Evolutionary conservation across 2,329 filamentous ascomycete genomes (phyloP).

Genomic region (Venturia aucupariae): DNA sequence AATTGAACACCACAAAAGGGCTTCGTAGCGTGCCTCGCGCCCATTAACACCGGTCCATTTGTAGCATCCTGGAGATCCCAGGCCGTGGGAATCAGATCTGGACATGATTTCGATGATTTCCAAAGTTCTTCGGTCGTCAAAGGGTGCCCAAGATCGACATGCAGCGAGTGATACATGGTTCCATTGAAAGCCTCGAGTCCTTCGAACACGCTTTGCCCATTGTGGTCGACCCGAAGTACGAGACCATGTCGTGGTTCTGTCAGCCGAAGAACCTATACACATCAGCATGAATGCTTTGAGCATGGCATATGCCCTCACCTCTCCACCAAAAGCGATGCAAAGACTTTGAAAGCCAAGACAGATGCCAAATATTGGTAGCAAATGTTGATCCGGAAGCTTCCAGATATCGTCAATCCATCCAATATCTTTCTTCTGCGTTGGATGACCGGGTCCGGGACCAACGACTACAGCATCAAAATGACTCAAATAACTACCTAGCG

Average conservation of each 20-base stretch:
- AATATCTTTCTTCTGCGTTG: slow-evolving; percentile 62
- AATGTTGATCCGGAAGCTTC: slow-evolving; percentile 48
- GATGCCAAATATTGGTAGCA: slow-evolving; percentile 75
- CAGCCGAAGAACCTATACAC: slow-evolving; percentile 50
- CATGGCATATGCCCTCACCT: slow-evolving; percentile 34
- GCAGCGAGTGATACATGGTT: slow-evolving; percentile 66
- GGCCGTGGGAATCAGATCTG: slow-evolving; percentile 35
- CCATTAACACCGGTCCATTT: slow-evolving; percentile 65
- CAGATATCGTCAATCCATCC: slow-evolving; percentile 75
- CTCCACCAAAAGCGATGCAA: slow-evolving; percentile 56
- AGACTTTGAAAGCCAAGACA: slow-evolving; percentile 86
- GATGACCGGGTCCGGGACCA: slow-evolving; percentile 83
- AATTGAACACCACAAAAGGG: slow-evolving; percentile 88
- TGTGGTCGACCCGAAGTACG: slow-evolving; percentile 58
- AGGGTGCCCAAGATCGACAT: slow-evolving; percentile 19
- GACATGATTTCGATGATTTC: slow-evolving; percentile 28
- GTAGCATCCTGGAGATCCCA: slow-evolving; percentile 36
- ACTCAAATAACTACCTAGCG: slow-evolving; percentile 32
- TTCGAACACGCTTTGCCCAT: slow-evolving; percentile 54
- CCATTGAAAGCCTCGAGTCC: slow-evolving; percentile 52
- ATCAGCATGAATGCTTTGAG: not conserved
- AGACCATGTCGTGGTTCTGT: slow-evolving; percentile 74
- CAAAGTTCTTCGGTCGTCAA: slow-evolving; percentile 24
- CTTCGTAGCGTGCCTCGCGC: slow-evolving; percentile 53
- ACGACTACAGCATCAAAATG: slow-evolving; percentile 78